Evolutionary conservation across 2,329 filamentous ascomycete genomes (phyloP).

Genomic region (Acrocalymma vagum): DNA sequence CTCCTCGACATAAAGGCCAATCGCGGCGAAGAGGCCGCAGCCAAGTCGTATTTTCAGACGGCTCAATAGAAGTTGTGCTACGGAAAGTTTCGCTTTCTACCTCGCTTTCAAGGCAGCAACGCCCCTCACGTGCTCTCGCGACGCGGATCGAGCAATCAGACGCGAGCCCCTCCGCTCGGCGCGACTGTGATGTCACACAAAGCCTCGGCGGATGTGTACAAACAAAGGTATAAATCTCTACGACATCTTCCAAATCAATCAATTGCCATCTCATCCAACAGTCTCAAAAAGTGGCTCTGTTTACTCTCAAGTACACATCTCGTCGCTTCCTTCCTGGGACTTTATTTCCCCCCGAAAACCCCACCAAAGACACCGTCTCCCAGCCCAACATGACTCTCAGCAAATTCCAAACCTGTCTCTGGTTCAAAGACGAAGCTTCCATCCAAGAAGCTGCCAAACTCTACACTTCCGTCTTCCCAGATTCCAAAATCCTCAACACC

Average conservation of each 20-base stretch:
- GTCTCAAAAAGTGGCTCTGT: neutral
- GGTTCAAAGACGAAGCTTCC: slow-evolving; percentile 51
- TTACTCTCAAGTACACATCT: neutral
- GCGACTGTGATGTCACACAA: slow-evolving; percentile 7
- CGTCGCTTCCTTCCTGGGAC: too few relatives aligned
- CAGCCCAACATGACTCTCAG: slow-evolving; percentile 11
- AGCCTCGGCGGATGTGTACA: neutral
- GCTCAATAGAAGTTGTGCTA: too few relatives aligned
- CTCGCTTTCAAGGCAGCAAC: slow-evolving; percentile 20
- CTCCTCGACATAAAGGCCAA: too few relatives aligned
- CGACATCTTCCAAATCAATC: neutral
- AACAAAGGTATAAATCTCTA: slow-evolving; percentile 4
- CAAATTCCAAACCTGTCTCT: slow-evolving; percentile 46
- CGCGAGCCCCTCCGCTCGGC: slow-evolving; percentile 12
- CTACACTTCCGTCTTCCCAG: slow-evolving; percentile 53
- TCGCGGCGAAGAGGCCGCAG: too few relatives aligned
- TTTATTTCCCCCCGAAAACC: neutral
- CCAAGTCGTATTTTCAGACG: too few relatives aligned
- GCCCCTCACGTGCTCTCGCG: slow-evolving; percentile 21
- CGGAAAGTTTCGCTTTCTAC: too few relatives aligned
- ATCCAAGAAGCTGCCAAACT: slow-evolving; percentile 52
- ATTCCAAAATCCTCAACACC: slow-evolving; percentile 47
- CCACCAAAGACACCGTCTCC: neutral
- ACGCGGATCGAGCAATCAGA: slow-evolving; percentile 9
- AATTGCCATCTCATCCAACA: neutral